Conservation (phyloP, 441 rosid genomes). For the Cnidoscolus chayamansa region DNA sequence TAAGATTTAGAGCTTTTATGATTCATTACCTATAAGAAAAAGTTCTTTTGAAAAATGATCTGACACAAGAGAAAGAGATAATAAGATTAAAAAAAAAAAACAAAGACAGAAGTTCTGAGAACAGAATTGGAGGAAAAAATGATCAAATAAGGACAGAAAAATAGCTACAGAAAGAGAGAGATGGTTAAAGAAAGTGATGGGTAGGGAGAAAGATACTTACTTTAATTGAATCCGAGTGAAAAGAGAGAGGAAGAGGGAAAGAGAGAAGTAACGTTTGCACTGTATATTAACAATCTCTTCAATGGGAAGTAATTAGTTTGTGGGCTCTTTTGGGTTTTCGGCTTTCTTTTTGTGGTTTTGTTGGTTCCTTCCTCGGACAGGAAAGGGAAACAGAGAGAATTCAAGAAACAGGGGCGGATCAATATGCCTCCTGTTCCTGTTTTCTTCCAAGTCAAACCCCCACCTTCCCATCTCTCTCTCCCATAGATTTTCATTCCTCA, state of each 20-base stretch:
- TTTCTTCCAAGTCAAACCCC: conserved; percentile 28
- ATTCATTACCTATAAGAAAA: conserved; percentile 27
- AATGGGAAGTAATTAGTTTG: conserved; percentile 12
- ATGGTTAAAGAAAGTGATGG: conserved; percentile 23
- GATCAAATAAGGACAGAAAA: conserved; percentile 33
- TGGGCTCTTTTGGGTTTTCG: conserved; percentile 14
- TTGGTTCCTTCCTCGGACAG: conserved; percentile 16
- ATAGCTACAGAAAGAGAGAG: conserved; percentile 23
- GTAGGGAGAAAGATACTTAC: conserved; percentile 21
- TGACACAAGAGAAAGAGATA: conserved; percentile 14
- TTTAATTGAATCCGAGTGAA: conserved; percentile 39
- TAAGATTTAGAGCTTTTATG: conserved; percentile 25
- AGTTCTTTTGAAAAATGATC: conserved; percentile 33
- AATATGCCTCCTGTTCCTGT: conserved; percentile 6
- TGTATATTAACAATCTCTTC: conserved; percentile 7
- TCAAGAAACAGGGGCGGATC: not conserved
- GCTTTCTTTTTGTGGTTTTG: not conserved
- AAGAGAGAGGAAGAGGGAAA: conserved; percentile 12
- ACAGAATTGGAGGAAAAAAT: conserved; percentile 25
- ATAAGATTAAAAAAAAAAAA: conserved; percentile 2
- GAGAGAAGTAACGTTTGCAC: conserved; percentile 19
- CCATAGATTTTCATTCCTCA: not conserved
- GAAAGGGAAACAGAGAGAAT: not conserved
- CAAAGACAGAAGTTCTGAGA: conserved; percentile 4
- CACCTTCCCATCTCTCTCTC: not conserved